Base-by-base conservation (phyloP, 139 green algal species). In the Coccomyxa sp. region DNA sequence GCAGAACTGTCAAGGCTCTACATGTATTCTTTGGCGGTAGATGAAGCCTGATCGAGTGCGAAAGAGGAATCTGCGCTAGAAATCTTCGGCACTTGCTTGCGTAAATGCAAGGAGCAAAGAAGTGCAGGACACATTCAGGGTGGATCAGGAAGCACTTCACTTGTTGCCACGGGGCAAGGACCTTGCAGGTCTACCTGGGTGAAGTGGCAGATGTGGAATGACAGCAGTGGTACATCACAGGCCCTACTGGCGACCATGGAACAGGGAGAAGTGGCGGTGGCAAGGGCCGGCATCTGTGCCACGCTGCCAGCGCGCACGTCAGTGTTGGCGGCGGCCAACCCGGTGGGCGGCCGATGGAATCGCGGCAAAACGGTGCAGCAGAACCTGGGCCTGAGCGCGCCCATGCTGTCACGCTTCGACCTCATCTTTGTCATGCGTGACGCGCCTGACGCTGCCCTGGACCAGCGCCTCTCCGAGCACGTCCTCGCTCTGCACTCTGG, bases 351-450 rank as follows among this genome's bases (percentile, higher is more conserved):
- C 0, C 91, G 94, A 79, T 99, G 96, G 86, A 93, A 97, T 86
- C 85, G 86, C 13, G 89, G 90, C 38, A 93, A 93, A 23, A 83
- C 77, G 16, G 58, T 95, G 74, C 84, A 88, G 63, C 92, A 98
- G 86, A 98, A 98, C 88, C 80, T 98, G 58, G 95, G 95, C 82
- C 81, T 96, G 81, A 87, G 76, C 67, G 57, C 89, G 27, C 88
- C 93, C 21, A 92, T 98, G 84, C 89, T 97, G 32, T 94, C 86
- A 66, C 88, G 96, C 80, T 99, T 99, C 85, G 97, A 99, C 89
- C 90, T 99, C 17, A 90, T 96, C 76, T 98, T 99, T 88, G 83
- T 98, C 27, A 85, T 99, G 77, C 79, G 95, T 82, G 96, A 99
- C 89, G 86, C 88, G 0, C 94, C 95, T 0, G 93, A 99, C 67